phyloP scores from a whole-genome alignment of 2,329 filamentous ascomycete genomes.

The Epichloe elymi region DNA sequence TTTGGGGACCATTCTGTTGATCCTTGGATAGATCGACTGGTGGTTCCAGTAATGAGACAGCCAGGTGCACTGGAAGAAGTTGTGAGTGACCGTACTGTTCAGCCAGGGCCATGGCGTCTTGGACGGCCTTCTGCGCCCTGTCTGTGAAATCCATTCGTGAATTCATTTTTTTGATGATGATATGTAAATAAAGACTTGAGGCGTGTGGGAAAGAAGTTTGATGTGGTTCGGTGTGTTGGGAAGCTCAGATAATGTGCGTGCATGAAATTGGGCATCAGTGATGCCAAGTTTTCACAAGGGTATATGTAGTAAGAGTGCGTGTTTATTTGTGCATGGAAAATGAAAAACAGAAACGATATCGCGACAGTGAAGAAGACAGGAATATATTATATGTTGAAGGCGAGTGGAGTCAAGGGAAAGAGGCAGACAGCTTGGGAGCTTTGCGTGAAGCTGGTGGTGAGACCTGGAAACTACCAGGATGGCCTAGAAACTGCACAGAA shows the following conservation, averaged over 20 bases:
- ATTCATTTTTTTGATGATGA: conserved; percentile 41
- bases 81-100: conserved; percentile 87
- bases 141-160: conserved; percentile 87
- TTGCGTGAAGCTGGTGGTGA: conserved; percentile 2
- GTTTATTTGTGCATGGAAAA: not conserved
- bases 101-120: conserved; percentile 77
- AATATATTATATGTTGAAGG: conserved; percentile 2
- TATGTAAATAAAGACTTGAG: not conserved
- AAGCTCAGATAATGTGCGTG: not conserved
- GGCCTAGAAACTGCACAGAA: conserved; percentile 17
- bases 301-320: not conserved
- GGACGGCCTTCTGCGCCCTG: conserved; percentile 75
- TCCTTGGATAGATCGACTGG: conserved; percentile 67
- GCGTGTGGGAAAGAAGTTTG: not conserved
- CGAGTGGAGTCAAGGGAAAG: not conserved
- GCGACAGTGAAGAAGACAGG: not conserved
- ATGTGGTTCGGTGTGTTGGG: not conserved
- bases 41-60: conserved; percentile 67
- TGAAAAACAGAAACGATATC: not conserved
- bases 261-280: conserved; percentile 2
- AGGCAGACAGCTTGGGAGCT: not conserved
- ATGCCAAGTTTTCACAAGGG: not conserved
- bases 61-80: conserved; percentile 79
- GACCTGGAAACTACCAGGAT: conserved; percentile 10
- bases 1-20: conserved; percentile 62